These are phyloP conservation scores for Primulina tabacum DNA, from an alignment of 257 asterid species.

Conservation along the genomic window DNA sequence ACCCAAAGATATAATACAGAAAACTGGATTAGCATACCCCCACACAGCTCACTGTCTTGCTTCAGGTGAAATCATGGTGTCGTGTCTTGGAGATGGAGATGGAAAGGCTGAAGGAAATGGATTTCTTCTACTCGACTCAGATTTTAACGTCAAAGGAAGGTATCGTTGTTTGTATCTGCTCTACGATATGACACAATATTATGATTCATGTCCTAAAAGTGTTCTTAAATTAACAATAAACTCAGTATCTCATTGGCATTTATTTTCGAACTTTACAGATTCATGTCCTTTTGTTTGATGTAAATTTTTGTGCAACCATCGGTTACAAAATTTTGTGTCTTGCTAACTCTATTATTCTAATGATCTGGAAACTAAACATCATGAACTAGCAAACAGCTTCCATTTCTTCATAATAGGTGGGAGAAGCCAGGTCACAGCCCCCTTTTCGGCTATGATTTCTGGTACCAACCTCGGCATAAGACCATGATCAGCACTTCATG, in stretches of 20 bases:
- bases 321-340: neutral
- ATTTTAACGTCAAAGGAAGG: constrained; percentile 97
- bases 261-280: neutral
- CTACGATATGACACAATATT: neutral
- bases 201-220: neutral
- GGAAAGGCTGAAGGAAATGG: constrained; percentile 96
- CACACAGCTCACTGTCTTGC: constrained; percentile 99
- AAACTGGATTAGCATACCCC: constrained; percentile 93
- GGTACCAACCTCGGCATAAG: constrained; percentile 99
- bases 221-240: no score
- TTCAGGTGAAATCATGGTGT: constrained; percentile 93
- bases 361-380: neutral
- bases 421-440: constrained; percentile 98
- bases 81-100: constrained; percentile 95
- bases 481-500: constrained; percentile 95
- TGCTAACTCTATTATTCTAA: neutral
- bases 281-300: neutral
- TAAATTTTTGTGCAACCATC: neutral
- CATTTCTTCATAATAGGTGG: constrained; percentile 54
- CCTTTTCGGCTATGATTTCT: constrained; percentile 80
- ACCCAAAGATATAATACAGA: constrained; percentile 60
- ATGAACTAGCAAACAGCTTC: neutral
- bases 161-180: constrained; percentile 25
- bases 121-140: constrained; percentile 84
- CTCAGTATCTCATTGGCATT: neutral